phyloP scores from a whole-genome alignment of 192 early-diverging fungal species.

The Dimargaris verticillata region DNA sequence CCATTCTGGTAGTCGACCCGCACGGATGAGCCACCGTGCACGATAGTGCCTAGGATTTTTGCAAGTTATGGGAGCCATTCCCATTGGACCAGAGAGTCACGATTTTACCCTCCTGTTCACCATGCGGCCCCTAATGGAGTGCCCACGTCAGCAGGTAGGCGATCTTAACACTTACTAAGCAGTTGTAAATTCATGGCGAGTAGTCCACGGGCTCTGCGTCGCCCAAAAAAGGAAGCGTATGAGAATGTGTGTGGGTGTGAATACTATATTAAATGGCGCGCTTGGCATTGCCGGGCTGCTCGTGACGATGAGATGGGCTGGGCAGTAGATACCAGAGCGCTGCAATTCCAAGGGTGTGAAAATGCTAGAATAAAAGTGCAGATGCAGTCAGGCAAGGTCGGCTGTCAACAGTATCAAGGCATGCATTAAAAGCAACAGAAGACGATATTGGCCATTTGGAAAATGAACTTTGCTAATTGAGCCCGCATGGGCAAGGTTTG shows the following conservation, averaged over 20 bases:
- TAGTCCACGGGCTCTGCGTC: background rate
- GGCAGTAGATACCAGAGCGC: too few relatives aligned
- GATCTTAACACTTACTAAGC: constrained; percentile 16
- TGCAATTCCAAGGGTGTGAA: too few relatives aligned
- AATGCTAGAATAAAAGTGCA: too few relatives aligned
- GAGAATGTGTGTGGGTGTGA: background rate
- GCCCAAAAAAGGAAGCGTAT: background rate
- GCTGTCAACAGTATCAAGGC: too few relatives aligned
- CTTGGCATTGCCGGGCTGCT: too few relatives aligned
- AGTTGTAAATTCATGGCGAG: constrained; percentile 33
- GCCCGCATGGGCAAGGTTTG: too few relatives aligned
- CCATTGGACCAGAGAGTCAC: background rate
- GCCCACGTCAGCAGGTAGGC: background rate
- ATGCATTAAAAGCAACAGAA: too few relatives aligned
- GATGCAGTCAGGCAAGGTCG: too few relatives aligned
- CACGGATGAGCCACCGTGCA: background rate
- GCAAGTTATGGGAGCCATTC: background rate
- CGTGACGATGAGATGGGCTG: too few relatives aligned
- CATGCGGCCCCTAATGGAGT: background rate
- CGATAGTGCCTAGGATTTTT: background rate
- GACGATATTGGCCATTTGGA: too few relatives aligned
- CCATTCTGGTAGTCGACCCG: background rate
- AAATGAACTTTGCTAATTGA: too few relatives aligned
- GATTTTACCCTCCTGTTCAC: background rate
- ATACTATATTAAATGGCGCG: background rate